These are phyloP conservation scores for Yarrowia sp. DNA, from an alignment of 805 yeast genomes.

Conservation along the genomic window DNA sequence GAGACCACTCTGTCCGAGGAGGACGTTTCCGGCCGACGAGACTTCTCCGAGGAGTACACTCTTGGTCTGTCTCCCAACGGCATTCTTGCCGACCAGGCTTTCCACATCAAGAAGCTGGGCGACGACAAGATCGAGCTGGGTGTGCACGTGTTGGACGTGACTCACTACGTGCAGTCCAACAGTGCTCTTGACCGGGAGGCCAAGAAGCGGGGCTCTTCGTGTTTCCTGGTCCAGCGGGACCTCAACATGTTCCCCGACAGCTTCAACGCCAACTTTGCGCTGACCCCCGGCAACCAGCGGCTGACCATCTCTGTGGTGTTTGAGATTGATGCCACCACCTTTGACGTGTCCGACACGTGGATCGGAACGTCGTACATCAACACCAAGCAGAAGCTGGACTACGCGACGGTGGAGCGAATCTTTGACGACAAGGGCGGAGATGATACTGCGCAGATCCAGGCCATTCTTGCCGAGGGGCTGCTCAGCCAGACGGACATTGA, in stretches of 20 bases:
- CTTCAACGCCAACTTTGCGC: constrained; percentile 55
- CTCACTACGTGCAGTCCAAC: constrained; percentile 68
- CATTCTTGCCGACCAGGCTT: constrained; percentile 67
- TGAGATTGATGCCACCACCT: constrained; percentile 68
- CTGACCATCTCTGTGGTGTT: constrained; percentile 77
- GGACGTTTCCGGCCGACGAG: constrained; percentile 46
- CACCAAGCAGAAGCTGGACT: constrained; percentile 52
- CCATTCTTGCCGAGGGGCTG: constrained; percentile 18
- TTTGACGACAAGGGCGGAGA: constrained; percentile 27
- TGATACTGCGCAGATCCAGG: constrained; percentile 1
- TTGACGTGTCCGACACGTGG: constrained; percentile 72
- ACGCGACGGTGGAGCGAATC: constrained; percentile 29
- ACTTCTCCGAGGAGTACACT: constrained; percentile 56
- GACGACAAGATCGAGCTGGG: constrained; percentile 73
- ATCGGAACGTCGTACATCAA: constrained; percentile 68
- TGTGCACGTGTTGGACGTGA: constrained; percentile 78
- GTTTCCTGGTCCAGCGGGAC: constrained; percentile 74
- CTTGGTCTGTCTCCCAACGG: constrained; percentile 62
- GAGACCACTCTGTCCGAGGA: constrained; percentile 30
- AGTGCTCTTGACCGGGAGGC: constrained; percentile 83
- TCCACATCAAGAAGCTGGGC: constrained; percentile 67
- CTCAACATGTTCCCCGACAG: constrained; percentile 67
- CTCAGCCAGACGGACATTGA: constrained; percentile 58
- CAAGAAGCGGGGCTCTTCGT: constrained; percentile 85
- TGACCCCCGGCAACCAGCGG: constrained; percentile 56